Evolutionary conservation across 2,329 filamentous ascomycete species (phyloP), one percentile per base, ranked within the genome.

Genomic region (Colletotrichum sojae): DNA sequence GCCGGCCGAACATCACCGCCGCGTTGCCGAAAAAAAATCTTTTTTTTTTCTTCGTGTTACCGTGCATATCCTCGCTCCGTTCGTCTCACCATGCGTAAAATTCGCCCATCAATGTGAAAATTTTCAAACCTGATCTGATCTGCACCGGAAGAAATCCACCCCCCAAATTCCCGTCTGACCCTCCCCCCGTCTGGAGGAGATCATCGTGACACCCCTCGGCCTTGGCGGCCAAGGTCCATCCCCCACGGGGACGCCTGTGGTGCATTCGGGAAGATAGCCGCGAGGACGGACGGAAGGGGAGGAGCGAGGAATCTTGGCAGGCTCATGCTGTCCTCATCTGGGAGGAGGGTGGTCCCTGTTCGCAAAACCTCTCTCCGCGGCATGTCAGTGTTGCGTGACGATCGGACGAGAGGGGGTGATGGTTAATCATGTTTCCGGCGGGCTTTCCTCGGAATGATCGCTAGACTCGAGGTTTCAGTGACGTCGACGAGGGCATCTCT

Each of bases 161-260:
- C 39, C 54, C 20, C 20, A 9, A 43, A 8, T 43, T 45, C 18
- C 8, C 25, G 22, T 15, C 36, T 13, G 6, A 22, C 22, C 22
- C 22, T 22, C 22, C 4, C 22, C 18, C 6, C 25, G 22, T 15
- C 36, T 18, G 13, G 15, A 10, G 5, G 13, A n/a, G n/a, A 31
- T 4, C 10, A 45, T 4, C 10, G 4, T 5, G 4, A 18, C 36
- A 13, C 54, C 39, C 18, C 22, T 27, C 54, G 36, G 40, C 9
- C 40, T 40, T 36, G 31, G 31, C 36, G 36, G 15, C 5, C 54
- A 40, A 18, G 20, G 22, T 45, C 54, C 40, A 31, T 27, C 54
- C 54, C 54, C 54, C 54, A 57, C 54, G 54, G 54, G 54, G 54
- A n/a, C n/a, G 36, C 20, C 31, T 56, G 18, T 16, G 45, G 16